Conservation (phyloP, 2,329 filamentous ascomycete species). For the Alternaria consortialis region DNA sequence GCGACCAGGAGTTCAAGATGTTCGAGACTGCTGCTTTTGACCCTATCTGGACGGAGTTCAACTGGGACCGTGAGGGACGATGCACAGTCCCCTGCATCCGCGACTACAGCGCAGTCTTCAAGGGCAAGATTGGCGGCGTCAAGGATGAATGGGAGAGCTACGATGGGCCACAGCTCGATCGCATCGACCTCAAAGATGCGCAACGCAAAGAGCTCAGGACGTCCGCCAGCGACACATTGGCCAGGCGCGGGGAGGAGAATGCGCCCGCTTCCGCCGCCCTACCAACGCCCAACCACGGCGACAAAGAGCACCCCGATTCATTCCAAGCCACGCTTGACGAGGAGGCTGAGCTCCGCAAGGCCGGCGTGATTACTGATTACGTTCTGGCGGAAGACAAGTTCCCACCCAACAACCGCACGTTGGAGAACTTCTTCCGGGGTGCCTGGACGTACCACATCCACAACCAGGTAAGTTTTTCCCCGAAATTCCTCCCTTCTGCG, state of each 20-base stretch:
- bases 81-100: conserved; percentile 65
- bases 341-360: conserved; percentile 51
- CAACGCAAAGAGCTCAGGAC: conserved; percentile 40
- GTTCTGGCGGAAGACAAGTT: conserved; percentile 60
- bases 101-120: conserved; percentile 63
- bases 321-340: conserved; percentile 54
- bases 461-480: conserved; percentile 59
- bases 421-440: conserved; percentile 65
- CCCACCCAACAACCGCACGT: conserved; percentile 64
- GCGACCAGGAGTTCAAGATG: conserved; percentile 64
- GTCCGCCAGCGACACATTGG: neutral
- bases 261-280: conserved; percentile 40
- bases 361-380: conserved; percentile 56
- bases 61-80: conserved; percentile 61
- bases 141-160: conserved; percentile 65
- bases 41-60: conserved; percentile 67
- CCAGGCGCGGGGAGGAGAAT: conserved; percentile 34
- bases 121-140: conserved; percentile 56
- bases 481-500: neutral
- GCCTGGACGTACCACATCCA: conserved; percentile 67
- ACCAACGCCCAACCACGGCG: conserved; percentile 30
- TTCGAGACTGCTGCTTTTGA: conserved; percentile 66
- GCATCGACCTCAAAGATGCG: conserved; percentile 41
- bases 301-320: conserved; percentile 47
- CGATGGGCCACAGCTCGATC: conserved; percentile 55